Conservation (phyloP, 2,329 filamentous ascomycete genomes). For the Alternaria tenuissima region DNA sequence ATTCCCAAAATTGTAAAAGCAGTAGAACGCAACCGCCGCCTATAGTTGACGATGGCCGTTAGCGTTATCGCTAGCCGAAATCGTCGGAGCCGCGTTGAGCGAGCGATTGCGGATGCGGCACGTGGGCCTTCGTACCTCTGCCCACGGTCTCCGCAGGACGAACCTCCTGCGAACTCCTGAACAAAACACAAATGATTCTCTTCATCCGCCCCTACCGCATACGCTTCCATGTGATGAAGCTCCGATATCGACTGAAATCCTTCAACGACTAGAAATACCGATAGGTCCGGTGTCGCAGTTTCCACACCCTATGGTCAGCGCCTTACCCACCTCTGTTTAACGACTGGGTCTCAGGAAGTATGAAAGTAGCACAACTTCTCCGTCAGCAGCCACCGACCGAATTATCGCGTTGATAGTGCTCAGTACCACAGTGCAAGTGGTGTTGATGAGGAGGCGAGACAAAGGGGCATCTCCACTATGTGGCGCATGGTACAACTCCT, state of each 20-base stretch:
- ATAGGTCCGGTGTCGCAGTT: not conserved
- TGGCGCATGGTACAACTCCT: not conserved
- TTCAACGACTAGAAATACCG: not conserved
- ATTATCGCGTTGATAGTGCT: slow-evolving; percentile 1
- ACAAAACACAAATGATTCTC: not conserved
- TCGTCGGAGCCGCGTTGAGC: not conserved
- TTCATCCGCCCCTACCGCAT: not conserved
- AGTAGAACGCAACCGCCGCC: not conserved
- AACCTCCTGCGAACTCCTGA: not conserved
- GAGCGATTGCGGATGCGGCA: not conserved
- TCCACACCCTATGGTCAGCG: not conserved
- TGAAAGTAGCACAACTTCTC: not conserved
- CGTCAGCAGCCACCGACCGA: slow-evolving; percentile 2
- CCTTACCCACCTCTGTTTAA: not conserved
- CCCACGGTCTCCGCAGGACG: not conserved
- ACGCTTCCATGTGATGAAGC: not conserved
- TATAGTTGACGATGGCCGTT: not conserved
- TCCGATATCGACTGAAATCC: not conserved
- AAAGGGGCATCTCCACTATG: not conserved
- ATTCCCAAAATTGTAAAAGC: not conserved
- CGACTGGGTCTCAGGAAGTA: not conserved
- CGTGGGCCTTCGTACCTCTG: not conserved
- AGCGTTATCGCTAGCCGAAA: not conserved
- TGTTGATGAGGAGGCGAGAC: slow-evolving; percentile 5
- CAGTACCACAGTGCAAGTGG: not conserved